These are phyloP conservation scores for Hypomontagnella submonticulosa DNA, from an alignment of 495 filamentous ascomycete species.

Conservation along the genomic window DNA sequence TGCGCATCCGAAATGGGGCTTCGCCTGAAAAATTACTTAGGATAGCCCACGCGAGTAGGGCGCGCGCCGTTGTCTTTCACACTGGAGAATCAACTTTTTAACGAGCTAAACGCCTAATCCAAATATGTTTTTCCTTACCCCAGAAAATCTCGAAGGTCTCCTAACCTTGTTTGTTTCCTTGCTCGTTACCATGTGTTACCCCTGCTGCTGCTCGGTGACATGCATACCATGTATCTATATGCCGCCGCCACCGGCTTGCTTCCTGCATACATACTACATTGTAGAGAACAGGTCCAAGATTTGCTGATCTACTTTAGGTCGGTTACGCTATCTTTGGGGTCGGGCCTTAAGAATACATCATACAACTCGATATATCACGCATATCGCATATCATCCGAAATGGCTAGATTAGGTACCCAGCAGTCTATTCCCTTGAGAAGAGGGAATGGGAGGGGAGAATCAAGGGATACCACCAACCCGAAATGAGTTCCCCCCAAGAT, in stretches of 20 bases:
- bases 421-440: not conserved
- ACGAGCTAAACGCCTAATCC: no score
- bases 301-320: no score
- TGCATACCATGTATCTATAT: constrained; percentile 38
- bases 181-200: constrained; percentile 50
- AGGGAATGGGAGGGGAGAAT: no score
- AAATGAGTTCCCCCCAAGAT: no score
- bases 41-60: no score
- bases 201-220: constrained; percentile 45
- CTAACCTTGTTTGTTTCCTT: constrained; percentile 39
- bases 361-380: no score
- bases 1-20: no score
- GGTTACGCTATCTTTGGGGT: not conserved
- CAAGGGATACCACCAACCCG: no score
- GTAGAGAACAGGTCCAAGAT: not conserved
- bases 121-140: constrained; percentile 5
- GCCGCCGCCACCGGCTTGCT: constrained; percentile 22
- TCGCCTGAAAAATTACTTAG: not conserved
- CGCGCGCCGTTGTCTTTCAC: no score
- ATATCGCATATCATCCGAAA: not conserved
- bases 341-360: no score
- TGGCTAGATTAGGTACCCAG: not conserved
- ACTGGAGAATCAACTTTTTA: no score
- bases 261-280: constrained; percentile 17
- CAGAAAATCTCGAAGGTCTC: constrained; percentile 26